Conservation (phyloP, 2,329 filamentous ascomycete genomes). For the Colletotrichum salicis region DNA sequence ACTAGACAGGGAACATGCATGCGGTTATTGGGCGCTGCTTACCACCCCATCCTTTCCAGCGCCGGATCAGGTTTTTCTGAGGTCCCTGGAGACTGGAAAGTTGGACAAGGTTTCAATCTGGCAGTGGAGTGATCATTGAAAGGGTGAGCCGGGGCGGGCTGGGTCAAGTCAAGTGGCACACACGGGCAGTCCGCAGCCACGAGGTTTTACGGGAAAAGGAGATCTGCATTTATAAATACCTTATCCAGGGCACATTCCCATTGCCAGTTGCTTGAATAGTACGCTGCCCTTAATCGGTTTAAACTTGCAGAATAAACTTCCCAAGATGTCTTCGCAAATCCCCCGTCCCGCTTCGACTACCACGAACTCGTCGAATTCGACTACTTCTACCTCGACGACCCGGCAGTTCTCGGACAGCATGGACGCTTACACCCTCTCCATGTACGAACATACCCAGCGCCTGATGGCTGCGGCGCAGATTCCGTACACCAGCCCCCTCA, state of each 20-base stretch:
- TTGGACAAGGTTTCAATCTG: conserved; percentile 14
- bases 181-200: background rate
- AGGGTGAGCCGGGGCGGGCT: background rate
- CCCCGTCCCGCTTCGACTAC: background rate
- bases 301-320: background rate
- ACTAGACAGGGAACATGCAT: conserved; percentile 10
- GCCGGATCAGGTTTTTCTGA: conserved; percentile 15
- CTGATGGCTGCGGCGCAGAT: conserved; percentile 7
- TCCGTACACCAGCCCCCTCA: background rate
- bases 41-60: background rate
- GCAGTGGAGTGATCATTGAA: background rate
- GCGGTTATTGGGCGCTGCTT: background rate
- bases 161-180: background rate
- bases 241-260: background rate
- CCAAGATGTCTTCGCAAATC: background rate
- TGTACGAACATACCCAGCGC: conserved; percentile 10
- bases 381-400: background rate
- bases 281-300: background rate
- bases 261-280: background rate
- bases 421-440: conserved; percentile 4
- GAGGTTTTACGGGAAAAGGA: background rate
- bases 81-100: conserved; percentile 2
- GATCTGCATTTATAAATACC: conserved; percentile 20
- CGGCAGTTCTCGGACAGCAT: background rate
- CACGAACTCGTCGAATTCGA: background rate